Conservation (phyloP, 2,329 filamentous ascomycete genomes). For the Clarireedia sp. region DNA sequence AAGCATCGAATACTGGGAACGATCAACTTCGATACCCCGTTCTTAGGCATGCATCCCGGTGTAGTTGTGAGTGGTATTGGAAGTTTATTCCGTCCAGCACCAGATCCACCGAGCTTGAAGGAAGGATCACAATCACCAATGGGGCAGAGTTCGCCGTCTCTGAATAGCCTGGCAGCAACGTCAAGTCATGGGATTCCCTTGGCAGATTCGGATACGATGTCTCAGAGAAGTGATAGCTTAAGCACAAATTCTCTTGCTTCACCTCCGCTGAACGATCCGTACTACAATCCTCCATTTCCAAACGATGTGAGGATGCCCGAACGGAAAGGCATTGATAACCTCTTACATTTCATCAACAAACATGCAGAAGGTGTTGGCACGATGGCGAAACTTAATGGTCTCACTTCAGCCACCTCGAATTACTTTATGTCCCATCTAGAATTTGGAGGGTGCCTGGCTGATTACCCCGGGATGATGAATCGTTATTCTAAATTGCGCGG, state of each 20-base stretch:
- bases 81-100: slow-evolving; percentile 59
- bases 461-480: slow-evolving; percentile 60
- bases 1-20: slow-evolving; percentile 73
- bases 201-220: slow-evolving; percentile 16
- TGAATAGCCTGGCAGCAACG: slow-evolving; percentile 15
- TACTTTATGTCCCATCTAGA: slow-evolving; percentile 76
- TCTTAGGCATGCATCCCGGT: slow-evolving; percentile 81
- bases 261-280: slow-evolving; percentile 41
- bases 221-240: slow-evolving; percentile 19
- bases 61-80: slow-evolving; percentile 75
- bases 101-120: slow-evolving; percentile 27
- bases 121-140: slow-evolving; percentile 11
- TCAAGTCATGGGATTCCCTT: slow-evolving; percentile 18
- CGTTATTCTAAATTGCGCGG: slow-evolving; percentile 63
- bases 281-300: slow-evolving; percentile 66
- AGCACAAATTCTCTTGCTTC: slow-evolving; percentile 21
- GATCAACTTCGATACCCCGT: slow-evolving; percentile 77
- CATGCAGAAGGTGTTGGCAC: slow-evolving; percentile 49
- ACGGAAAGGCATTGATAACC: slow-evolving; percentile 58
- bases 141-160: slow-evolving; percentile 16
- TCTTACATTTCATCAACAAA: slow-evolving; percentile 74
- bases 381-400: slow-evolving; percentile 32
- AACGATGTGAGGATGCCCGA: slow-evolving; percentile 67
- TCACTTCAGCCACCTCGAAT: slow-evolving; percentile 57
- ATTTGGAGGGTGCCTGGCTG: slow-evolving; percentile 73